A percentile compares a stretch with the other conserved stretches of the same genome.
These are phyloP conservation scores for Calocybe gangraenosa DNA, from an alignment of 768 basidiomycete species.

Conservation along the genomic window DNA sequence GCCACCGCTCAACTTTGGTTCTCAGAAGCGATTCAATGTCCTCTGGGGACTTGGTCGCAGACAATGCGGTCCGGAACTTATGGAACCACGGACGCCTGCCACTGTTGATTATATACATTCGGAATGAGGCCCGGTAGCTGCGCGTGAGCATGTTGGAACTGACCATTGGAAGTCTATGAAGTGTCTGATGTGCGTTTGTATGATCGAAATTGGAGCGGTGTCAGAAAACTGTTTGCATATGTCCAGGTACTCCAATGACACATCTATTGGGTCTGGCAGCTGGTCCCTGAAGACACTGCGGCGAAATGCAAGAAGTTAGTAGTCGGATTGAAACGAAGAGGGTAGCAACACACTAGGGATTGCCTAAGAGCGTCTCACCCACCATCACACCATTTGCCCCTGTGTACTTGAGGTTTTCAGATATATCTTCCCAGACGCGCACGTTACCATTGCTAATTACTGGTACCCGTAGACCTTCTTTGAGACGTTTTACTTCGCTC, in stretches of 20 bases:
- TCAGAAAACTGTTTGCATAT: slow-evolving; percentile 51
- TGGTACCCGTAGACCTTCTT: slow-evolving; percentile 46
- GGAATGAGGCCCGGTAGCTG: slow-evolving; percentile 7
- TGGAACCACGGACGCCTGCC: slow-evolving; percentile 51
- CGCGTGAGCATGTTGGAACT: slow-evolving; percentile 18
- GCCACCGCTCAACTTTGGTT: slow-evolving; percentile 45
- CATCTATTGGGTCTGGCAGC: slow-evolving; percentile 58
- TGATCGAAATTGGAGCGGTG: slow-evolving; percentile 42
- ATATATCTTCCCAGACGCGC: slow-evolving; percentile 51
- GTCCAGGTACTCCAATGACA: slow-evolving; percentile 67
- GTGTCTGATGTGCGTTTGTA: slow-evolving; percentile 64
- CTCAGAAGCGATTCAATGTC: slow-evolving; percentile 43
- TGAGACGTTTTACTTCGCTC: slow-evolving; percentile 51
- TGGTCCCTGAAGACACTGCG: slow-evolving; percentile 53
- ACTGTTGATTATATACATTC: slow-evolving; percentile 23
- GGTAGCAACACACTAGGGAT: slow-evolving; percentile 52
- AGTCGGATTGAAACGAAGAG: background rate
- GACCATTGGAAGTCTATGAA: slow-evolving; percentile 70
- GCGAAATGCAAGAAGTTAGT: slow-evolving; percentile 5
- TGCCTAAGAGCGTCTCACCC: slow-evolving; percentile 69
- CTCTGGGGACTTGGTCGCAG: slow-evolving; percentile 35
- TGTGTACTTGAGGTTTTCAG: slow-evolving; percentile 48
- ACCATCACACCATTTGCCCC: slow-evolving; percentile 78
- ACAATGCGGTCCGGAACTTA: slow-evolving; percentile 47
- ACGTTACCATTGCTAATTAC: slow-evolving; percentile 83